phyloP scores from a whole-genome alignment of 805 yeast species.

The Yamadazyma scolyti region DNA sequence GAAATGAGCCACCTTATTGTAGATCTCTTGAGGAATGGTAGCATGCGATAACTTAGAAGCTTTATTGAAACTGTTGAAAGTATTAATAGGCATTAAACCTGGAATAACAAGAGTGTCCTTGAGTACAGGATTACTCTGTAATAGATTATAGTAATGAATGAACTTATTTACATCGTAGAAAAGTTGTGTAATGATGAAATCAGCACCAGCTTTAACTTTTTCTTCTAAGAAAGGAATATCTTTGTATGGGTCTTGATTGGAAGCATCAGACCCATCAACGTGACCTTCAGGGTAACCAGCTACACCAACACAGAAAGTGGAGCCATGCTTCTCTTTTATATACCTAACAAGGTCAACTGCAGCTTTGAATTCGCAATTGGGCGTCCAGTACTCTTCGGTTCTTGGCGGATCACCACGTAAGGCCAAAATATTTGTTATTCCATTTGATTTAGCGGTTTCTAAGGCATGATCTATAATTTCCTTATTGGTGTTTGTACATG shows the following conservation, averaged over 20 bases:
- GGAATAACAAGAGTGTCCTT: slow-evolving; percentile 64
- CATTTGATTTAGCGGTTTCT: slow-evolving; percentile 62
- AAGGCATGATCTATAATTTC: slow-evolving; percentile 77
- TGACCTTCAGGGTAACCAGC: slow-evolving; percentile 99
- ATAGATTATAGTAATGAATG: slow-evolving; percentile 54
- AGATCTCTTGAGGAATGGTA: slow-evolving; percentile 59
- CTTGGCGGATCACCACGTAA: slow-evolving; percentile 95
- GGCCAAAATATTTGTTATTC: slow-evolving; percentile 86
- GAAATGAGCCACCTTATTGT: slow-evolving; percentile 51
- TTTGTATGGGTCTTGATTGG: slow-evolving; percentile 58
- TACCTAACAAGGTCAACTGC: slow-evolving; percentile 88
- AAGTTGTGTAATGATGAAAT: slow-evolving; percentile 85
- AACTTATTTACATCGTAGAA: slow-evolving; percentile 86
- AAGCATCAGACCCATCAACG: slow-evolving; percentile 74
- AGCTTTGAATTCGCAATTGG: slow-evolving; percentile 56
- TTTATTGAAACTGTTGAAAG: slow-evolving; percentile 75
- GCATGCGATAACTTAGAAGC: slow-evolving; percentile 91
- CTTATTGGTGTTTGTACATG: slow-evolving; percentile 90
- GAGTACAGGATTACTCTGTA: slow-evolving; percentile 41
- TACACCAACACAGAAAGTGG: slow-evolving; percentile 89
- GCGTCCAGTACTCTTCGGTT: slow-evolving; percentile 59
- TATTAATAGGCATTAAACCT: slow-evolving; percentile 89
- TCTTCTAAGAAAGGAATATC: slow-evolving; percentile 81
- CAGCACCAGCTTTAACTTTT: slow-evolving; percentile 92
- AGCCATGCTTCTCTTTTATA: slow-evolving; percentile 66